These are phyloP conservation scores for Chlorella variabilis DNA, from an alignment of 163 green algal genomes.

Conservation along the genomic window DNA sequence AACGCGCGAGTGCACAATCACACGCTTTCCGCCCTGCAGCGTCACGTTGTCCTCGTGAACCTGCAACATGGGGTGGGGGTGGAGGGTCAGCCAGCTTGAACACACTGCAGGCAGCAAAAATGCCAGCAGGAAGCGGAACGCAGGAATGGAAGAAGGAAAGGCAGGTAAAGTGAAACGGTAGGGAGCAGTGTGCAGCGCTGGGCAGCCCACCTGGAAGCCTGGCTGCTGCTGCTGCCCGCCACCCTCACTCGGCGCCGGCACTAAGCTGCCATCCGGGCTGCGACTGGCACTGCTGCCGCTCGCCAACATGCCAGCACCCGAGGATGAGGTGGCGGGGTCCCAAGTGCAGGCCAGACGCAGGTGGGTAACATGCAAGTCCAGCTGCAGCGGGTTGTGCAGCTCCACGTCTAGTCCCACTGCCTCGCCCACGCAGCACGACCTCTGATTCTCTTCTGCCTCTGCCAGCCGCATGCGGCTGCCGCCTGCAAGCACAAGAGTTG, in stretches of 20 bases:
- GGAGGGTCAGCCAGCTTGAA: not conserved
- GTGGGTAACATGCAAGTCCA: constrained; percentile 64
- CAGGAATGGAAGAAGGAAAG: not conserved
- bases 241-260: not conserved
- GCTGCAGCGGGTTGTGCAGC: constrained; percentile 80
- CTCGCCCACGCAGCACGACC: constrained; percentile 72
- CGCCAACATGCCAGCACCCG: no score
- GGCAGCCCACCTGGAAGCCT: constrained; percentile 16
- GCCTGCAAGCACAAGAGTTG: constrained; percentile 43
- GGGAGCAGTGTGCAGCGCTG: not conserved
- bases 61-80: constrained; percentile 4
- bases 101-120: no score
- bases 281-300: not conserved
- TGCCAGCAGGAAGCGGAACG: no score
- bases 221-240: constrained; percentile 6
- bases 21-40: constrained; percentile 41
- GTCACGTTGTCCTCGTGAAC: constrained; percentile 46
- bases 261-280: not conserved
- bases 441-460: not conserved
- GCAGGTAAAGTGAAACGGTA: not conserved
- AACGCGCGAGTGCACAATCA: constrained; percentile 63
- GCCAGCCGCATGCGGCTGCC: constrained; percentile 10
- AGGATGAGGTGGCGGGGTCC: constrained; percentile 19
- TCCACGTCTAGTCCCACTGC: constrained; percentile 75
- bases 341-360: constrained; percentile 75